Evolutionary conservation across 1,139 yeast genomes (phyloP).

Genomic region (Yamadazyma epiphylla): DNA sequence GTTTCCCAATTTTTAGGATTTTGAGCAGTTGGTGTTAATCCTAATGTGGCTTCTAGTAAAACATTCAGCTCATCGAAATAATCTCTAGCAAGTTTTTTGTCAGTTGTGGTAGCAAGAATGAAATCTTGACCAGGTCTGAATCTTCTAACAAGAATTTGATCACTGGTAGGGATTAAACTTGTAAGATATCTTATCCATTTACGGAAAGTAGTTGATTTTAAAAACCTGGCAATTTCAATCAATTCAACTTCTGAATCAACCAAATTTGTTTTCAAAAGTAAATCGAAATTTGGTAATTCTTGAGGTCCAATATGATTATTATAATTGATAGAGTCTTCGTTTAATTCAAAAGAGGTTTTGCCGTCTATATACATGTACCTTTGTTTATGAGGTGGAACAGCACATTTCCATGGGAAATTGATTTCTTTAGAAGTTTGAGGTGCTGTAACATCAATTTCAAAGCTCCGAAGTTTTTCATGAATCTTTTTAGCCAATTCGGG

Average conservation of each 20-base stretch:
- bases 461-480: slow-evolving; percentile 32
- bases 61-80: slow-evolving; percentile 44
- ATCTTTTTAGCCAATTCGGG: slow-evolving; percentile 36
- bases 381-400: slow-evolving; percentile 93
- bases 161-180: slow-evolving; percentile 58
- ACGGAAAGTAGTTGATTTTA: slow-evolving; percentile 59
- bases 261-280: slow-evolving; percentile 16
- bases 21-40: slow-evolving; percentile 66
- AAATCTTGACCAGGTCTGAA: slow-evolving; percentile 96
- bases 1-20: slow-evolving; percentile 65
- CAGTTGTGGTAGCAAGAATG: slow-evolving; percentile 80
- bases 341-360: slow-evolving; percentile 23
- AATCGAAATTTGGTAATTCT: slow-evolving; percentile 52
- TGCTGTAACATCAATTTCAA: slow-evolving; percentile 53
- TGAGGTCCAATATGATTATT: slow-evolving; percentile 39
- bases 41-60: slow-evolving; percentile 64
- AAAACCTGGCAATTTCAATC: slow-evolving; percentile 52
- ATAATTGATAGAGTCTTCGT: slow-evolving; percentile 21
- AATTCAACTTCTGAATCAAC: slow-evolving; percentile 30
- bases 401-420: slow-evolving; percentile 77
- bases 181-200: slow-evolving; percentile 71
- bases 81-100: slow-evolving; percentile 38
- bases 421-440: slow-evolving; percentile 61
- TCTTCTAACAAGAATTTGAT: slow-evolving; percentile 71
- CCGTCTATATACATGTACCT: slow-evolving; percentile 83